These are phyloP conservation scores for Chamaenerion angustifolium DNA, from an alignment of 345 rosid genomes.

Conservation along the genomic window DNA sequence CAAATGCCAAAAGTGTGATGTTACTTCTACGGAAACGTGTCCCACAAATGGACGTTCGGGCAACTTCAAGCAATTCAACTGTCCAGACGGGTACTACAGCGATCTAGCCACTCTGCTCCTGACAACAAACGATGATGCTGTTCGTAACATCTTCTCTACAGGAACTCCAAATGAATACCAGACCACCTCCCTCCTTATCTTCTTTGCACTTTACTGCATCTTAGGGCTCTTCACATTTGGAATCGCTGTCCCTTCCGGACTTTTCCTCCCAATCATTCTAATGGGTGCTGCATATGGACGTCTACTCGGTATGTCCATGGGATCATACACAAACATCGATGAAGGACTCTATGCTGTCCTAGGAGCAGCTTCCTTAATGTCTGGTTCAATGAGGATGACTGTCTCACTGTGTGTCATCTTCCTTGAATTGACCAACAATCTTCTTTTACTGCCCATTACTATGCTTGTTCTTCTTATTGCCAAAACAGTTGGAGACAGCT, in stretches of 20 bases:
- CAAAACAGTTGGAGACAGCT: slow-evolving; percentile 75
- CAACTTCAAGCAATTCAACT: slow-evolving; percentile 81
- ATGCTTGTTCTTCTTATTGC: slow-evolving; percentile 82
- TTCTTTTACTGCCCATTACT: slow-evolving; percentile 63
- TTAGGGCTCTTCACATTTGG: slow-evolving; percentile 78
- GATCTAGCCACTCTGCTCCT: slow-evolving; percentile 87
- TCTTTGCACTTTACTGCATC: slow-evolving; percentile 59
- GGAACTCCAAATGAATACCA: slow-evolving; percentile 52
- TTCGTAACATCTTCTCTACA: slow-evolving; percentile 71
- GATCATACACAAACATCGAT: slow-evolving; percentile 64
- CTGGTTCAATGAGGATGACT: slow-evolving; percentile 97
- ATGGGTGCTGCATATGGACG: slow-evolving; percentile 88
- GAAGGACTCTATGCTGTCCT: slow-evolving; percentile 82
- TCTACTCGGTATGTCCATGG: slow-evolving; percentile 58
- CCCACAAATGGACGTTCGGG: slow-evolving; percentile 61
- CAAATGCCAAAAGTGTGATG: slow-evolving; percentile 58
- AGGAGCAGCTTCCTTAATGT: slow-evolving; percentile 95
- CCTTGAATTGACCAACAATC: slow-evolving; percentile 92
- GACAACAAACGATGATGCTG: slow-evolving; percentile 87
- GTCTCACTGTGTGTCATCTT: slow-evolving; percentile 90
- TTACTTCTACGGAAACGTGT: slow-evolving; percentile 29
- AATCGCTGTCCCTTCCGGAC: slow-evolving; percentile 92
- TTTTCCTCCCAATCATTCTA: slow-evolving; percentile 84
- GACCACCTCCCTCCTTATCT: slow-evolving; percentile 39
- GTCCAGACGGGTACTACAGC: slow-evolving; percentile 75